Evolutionary conservation across 2,329 filamentous ascomycete genomes (phyloP).

Genomic region (Beauveria rudraprayagi): DNA sequence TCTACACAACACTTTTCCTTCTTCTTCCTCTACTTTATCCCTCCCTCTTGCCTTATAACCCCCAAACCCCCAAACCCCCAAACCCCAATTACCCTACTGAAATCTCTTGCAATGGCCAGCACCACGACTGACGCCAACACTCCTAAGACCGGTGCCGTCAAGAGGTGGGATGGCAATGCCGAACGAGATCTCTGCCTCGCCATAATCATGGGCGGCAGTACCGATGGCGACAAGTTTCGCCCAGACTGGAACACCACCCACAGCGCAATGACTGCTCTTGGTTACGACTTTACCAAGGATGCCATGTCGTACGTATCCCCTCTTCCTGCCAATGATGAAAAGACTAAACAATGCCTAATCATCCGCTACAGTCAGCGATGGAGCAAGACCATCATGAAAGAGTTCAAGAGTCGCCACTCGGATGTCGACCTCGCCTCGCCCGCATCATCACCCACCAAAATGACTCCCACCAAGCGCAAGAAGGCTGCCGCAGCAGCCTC

Average conservation of each 20-base stretch:
- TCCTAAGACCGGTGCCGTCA: constrained; percentile 14
- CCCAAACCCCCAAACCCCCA: background rate
- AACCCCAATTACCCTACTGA: background rate
- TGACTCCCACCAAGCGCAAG: constrained; percentile 7
- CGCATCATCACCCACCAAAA: background rate
- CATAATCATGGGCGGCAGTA: constrained; percentile 21
- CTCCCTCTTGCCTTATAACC: background rate
- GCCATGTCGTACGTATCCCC: constrained; percentile 27
- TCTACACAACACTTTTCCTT: background rate
- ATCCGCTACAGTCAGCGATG: constrained; percentile 28
- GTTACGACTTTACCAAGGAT: constrained; percentile 30
- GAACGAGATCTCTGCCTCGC: constrained; percentile 32
- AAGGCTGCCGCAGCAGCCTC: background rate
- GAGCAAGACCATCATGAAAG: constrained; percentile 29
- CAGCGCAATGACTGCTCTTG: constrained; percentile 24
- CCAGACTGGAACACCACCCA: constrained; percentile 28
- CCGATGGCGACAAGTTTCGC: constrained; percentile 18
- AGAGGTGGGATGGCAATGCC: constrained; percentile 29
- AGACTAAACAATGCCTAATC: background rate
- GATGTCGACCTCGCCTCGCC: constrained; percentile 12
- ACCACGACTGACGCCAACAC: background rate
- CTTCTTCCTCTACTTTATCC: background rate
- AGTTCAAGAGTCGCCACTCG: constrained; percentile 22
- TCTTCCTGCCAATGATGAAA: background rate
- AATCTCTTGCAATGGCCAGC: background rate